These are phyloP conservation scores for Gossypium anomalum DNA, from an alignment of 345 rosid species.

Conservation along the genomic window DNA sequence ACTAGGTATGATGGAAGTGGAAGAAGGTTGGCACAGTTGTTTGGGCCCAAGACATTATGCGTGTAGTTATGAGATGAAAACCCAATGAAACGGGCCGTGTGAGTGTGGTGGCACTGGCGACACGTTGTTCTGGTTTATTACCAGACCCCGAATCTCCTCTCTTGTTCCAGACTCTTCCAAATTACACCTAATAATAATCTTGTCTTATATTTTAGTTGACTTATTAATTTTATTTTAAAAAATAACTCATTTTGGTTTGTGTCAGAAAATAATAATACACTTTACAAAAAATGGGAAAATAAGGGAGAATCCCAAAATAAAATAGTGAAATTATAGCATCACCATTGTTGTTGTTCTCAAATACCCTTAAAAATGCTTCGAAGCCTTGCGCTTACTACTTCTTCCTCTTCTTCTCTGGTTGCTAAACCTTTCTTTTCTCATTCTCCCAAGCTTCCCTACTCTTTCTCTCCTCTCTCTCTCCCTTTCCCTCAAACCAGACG, in stretches of 20 bases:
- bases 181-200: background rate
- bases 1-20: too few species aligned
- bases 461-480: constrained; percentile 12
- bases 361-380: background rate
- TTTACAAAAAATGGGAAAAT: background rate
- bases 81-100: background rate
- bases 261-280: too few species aligned
- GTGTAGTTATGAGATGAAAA: too few species aligned
- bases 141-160: background rate
- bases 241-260: too few species aligned
- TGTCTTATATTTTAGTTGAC: background rate
- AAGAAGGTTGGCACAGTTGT: too few species aligned
- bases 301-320: background rate
- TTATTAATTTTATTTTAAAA: too few species aligned
- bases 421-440: constrained; percentile 9
- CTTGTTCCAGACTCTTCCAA: background rate
- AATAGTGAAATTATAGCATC: background rate
- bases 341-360: background rate
- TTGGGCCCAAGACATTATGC: too few species aligned
- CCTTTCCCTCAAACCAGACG: constrained; percentile 25
- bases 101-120: background rate
- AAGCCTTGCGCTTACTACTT: background rate
- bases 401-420: constrained; percentile 20
- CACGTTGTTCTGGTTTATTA: background rate
- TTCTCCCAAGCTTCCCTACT: constrained; percentile 10